Conservation (phyloP, 2,329 filamentous ascomycete genomes). For the Aspergillus sp. region DNA sequence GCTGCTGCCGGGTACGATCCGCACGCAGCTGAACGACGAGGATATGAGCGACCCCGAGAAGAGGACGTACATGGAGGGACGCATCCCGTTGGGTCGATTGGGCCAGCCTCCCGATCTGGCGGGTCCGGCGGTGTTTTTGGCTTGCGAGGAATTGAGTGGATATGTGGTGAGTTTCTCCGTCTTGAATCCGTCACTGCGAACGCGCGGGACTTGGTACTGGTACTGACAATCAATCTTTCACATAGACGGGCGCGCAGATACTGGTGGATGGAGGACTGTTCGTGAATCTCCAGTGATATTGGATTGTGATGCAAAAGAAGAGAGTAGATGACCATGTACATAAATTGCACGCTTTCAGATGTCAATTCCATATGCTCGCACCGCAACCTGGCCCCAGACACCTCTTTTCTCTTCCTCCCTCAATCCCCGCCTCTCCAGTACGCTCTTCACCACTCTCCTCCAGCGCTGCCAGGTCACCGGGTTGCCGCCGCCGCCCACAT, state of each 20-base stretch:
- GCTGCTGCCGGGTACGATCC: constrained; percentile 76
- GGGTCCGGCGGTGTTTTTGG: constrained; percentile 82
- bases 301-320: not conserved
- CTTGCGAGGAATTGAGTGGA: constrained; percentile 72
- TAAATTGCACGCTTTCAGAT: constrained; percentile 13
- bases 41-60: constrained; percentile 74
- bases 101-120: constrained; percentile 72
- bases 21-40: constrained; percentile 80
- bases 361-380: constrained; percentile 61
- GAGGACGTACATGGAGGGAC: constrained; percentile 73
- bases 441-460: constrained; percentile 66
- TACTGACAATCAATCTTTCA: constrained; percentile 1
- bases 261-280: constrained; percentile 86
- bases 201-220: not conserved
- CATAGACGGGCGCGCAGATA: constrained; percentile 71
- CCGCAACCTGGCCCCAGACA: constrained; percentile 72
- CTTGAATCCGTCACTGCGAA: not conserved
- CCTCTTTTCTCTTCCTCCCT: constrained; percentile 60
- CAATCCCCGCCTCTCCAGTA: constrained; percentile 56
- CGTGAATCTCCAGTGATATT: constrained; percentile 71
- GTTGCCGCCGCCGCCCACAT: constrained; percentile 59
- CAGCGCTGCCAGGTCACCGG: constrained; percentile 72
- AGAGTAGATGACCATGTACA: constrained; percentile 1
- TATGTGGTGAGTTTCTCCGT: constrained; percentile 58
- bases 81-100: constrained; percentile 76